Evolutionary conservation across 2,329 filamentous ascomycete genomes (phyloP), one percentile per base, ranked within the genome.

Genomic region (Diaporthe humulicola): DNA sequence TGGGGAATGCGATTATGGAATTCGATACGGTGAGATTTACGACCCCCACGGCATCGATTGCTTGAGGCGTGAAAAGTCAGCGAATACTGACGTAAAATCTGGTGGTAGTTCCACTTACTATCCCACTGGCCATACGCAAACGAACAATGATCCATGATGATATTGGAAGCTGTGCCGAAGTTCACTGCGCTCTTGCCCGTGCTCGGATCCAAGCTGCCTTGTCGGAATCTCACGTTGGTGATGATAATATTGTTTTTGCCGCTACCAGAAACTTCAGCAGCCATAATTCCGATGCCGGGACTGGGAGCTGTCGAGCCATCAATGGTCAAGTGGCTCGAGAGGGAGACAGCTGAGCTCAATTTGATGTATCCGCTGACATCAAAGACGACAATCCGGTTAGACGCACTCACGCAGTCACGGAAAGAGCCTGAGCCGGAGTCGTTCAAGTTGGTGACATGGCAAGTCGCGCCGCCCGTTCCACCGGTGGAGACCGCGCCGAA

Each of bases 291-390:
- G 25, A 77, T 76, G 42, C 77, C 77, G 3, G 71, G 74, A 15
- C 83, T 83, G 1, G 86, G 86, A 6, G 87, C 86, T 0, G 86
- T 88, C 76, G 88, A 85, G 7, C 86, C 86, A 6, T 87, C 82
- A 75, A 88, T 87, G 5, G 82, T 85, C 52, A 87, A 80, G 48
- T 83, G 81, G 71, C 84, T 85, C 5, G 80, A 79, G 25, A 87
- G 83, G 1, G 86, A 83, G 2, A 88, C 80, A 28, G 85, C 82
- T 3, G 84, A 84, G 12, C 78, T 81, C 70, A 87, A 85, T 36
- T 84, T 83, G 73, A 87, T 88, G 12, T 86, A 81, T 6, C 87
- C 87, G 42, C 85, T 84, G 17, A 87, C 82, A 7, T 82, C 81
- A 76, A 88, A 88, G 12, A 85, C 84, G 45, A 88, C 80, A 42